Conservation (phyloP, 192 early-diverging fungal genomes). For the Backusella psychrophila region DNA sequence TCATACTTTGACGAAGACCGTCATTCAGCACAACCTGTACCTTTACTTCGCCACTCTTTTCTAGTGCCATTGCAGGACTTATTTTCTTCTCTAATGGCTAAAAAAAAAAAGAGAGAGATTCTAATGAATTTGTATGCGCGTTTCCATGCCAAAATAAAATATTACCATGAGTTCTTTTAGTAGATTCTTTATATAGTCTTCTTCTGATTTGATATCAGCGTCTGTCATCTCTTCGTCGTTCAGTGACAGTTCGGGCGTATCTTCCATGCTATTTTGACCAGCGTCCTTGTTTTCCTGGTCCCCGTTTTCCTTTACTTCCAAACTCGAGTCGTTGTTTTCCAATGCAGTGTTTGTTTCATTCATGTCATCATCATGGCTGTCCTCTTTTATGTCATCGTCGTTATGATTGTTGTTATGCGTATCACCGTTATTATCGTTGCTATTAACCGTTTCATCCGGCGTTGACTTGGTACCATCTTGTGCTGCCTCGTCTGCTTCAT, state of each 20-base stretch:
- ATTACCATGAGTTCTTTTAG: constrained; percentile 18
- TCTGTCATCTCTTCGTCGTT: constrained; percentile 5
- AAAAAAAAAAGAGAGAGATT: background rate
- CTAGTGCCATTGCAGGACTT: constrained; percentile 60
- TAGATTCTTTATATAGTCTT: background rate
- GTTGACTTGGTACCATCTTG: background rate
- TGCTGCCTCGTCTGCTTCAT: background rate
- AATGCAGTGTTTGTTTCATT: background rate
- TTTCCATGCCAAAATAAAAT: background rate
- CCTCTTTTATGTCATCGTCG: background rate
- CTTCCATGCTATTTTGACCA: constrained; percentile 10
- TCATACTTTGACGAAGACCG: constrained; percentile 74
- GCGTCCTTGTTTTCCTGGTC: background rate
- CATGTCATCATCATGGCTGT: background rate
- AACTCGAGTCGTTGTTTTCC: background rate
- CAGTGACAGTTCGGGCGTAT: background rate
- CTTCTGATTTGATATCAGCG: background rate
- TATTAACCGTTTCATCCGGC: background rate
- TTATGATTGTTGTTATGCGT: background rate
- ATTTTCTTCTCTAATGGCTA: constrained; percentile 43
- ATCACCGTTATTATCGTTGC: background rate
- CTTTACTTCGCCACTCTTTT: constrained; percentile 61
- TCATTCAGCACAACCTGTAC: constrained; percentile 84
- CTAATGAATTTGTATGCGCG: background rate
- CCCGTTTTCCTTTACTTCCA: background rate